These are phyloP conservation scores for Tympanopsis confertula DNA, from an alignment of 2,329 filamentous ascomycete species.

Conservation along the genomic window DNA sequence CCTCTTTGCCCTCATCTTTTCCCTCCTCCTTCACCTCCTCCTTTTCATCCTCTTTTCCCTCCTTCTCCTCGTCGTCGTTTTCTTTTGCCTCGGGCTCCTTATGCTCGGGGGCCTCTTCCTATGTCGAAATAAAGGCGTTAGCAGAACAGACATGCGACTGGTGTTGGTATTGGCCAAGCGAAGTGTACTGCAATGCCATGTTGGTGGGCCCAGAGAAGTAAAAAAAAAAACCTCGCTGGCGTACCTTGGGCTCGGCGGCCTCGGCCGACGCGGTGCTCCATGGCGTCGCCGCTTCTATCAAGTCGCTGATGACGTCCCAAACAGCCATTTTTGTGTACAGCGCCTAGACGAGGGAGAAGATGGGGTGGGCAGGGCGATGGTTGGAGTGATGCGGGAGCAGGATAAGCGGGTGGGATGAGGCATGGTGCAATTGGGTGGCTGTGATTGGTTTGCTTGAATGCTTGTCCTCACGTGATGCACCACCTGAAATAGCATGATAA, in stretches of 20 bases:
- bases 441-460: conserved; percentile 2
- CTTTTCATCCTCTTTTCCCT: neutral
- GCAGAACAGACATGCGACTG: too few relatives aligned
- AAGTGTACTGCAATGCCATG: too few relatives aligned
- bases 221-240: too few relatives aligned
- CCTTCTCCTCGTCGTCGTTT: neutral
- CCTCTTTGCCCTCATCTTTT: conserved; percentile 2
- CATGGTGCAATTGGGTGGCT: conserved; percentile 7
- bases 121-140: too few relatives aligned
- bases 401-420: neutral
- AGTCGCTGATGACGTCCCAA: conserved; percentile 53
- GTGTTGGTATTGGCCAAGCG: too few relatives aligned
- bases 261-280: conserved; percentile 56
- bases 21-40: neutral
- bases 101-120: neutral
- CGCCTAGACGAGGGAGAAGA: conserved; percentile 5
- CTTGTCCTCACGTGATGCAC: conserved; percentile 3
- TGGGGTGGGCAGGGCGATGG: conserved; percentile 3
- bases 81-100: neutral
- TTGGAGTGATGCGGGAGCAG: neutral
- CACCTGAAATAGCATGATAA: conserved; percentile 15
- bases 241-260: too few relatives aligned
- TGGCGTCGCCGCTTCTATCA: conserved; percentile 53
- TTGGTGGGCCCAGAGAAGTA: too few relatives aligned
- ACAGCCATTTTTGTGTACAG: conserved; percentile 43